Evolutionary conservation across 805 yeast species (phyloP), one percentile per base, ranked within the genome.

Genomic region (Wickerhamomyces rabaulensis): DNA sequence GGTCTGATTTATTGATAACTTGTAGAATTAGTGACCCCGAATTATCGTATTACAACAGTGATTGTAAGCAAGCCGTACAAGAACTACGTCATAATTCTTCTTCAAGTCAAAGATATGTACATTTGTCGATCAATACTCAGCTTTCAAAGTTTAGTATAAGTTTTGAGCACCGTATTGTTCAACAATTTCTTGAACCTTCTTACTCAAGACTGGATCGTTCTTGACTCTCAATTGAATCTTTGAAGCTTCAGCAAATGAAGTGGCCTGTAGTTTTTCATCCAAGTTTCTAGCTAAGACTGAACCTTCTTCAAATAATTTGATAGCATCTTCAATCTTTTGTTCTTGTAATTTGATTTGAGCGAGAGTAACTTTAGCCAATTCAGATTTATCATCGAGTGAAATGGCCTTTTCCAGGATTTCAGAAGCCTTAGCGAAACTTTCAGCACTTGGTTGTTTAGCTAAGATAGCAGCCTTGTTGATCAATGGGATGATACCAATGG

Each of bases 231-330:
- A 70, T 75, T 94, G 99, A 71, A 90, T 80, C 66, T 86, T 87
- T 42, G 96, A 82, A 53, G 97, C 97, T 70, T 89, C 97, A 50
- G 92, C 91, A 58, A 87, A 86, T 17, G 94, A 84, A 52, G 89
- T 82, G 47, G 96, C 94, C 71, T 89, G 97, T 46, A 86, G 74
- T 71, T 88, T 86, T 71, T 92, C 98, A 50, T 84, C 89, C 43
- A 79, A 74, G 43, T 87, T 78, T 77, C 98, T 84, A 20, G 96
- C 85, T 56, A 91, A 76, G 47, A 76, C 76, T 45, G 94, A 82
- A 49, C 92, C 84, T 61, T 83, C 87, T 70, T 87, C 94, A 64
- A 92, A 91, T 62, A 85, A 76, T 51, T 69, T 70, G 54, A 88
- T 78, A 29, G 98, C 97, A 53, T 85, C 91, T 51, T 84, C 85